Percentiles rank a stretch among this genome's conserved stretches.
Evolutionary conservation across 148 eudicot species (phyloP).

Genomic region (Salicornia ramosissima): DNA sequence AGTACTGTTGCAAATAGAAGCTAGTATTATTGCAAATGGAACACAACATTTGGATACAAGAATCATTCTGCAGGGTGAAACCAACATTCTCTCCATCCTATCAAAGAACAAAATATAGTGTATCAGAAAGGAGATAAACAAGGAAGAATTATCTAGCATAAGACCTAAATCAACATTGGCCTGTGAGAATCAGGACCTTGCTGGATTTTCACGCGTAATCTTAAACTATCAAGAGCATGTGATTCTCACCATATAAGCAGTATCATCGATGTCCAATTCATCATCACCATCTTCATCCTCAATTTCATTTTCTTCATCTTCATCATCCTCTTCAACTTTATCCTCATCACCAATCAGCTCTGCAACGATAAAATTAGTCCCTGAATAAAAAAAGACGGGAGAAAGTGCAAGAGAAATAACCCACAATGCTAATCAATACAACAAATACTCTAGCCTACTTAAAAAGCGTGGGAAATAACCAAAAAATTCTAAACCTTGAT

Average conservation of each 20-base stretch:
- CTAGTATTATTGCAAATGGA: too few species aligned
- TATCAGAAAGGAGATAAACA: conserved; percentile 13
- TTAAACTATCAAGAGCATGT: conserved; percentile 32
- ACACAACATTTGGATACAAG: conserved; percentile 56
- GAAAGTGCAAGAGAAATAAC: not conserved
- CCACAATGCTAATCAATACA: not conserved
- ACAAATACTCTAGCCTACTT: conserved; percentile 3
- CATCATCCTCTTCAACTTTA: conserved; percentile 47
- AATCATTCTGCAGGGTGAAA: conserved; percentile 41
- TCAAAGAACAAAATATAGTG: conserved; percentile 3
- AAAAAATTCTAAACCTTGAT: conserved; percentile 39
- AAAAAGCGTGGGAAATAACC: not conserved
- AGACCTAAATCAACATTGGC: conserved; percentile 2
- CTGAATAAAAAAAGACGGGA: not conserved
- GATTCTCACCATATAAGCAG: conserved; percentile 40
- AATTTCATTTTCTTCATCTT: conserved; percentile 59
- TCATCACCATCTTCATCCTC: conserved; percentile 70
- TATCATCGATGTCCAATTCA: conserved; percentile 58
- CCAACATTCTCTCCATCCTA: conserved; percentile 56
- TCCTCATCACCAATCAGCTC: conserved; percentile 47
- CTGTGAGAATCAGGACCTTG: conserved; percentile 38
- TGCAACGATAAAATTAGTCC: conserved; percentile 25
- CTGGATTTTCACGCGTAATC: conserved; percentile 42
- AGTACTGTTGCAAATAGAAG: too few species aligned
- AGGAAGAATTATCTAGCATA: not conserved